Evolutionary conservation across 2,329 filamentous ascomycete species (phyloP).

Genomic region (Neonectria sp.): DNA sequence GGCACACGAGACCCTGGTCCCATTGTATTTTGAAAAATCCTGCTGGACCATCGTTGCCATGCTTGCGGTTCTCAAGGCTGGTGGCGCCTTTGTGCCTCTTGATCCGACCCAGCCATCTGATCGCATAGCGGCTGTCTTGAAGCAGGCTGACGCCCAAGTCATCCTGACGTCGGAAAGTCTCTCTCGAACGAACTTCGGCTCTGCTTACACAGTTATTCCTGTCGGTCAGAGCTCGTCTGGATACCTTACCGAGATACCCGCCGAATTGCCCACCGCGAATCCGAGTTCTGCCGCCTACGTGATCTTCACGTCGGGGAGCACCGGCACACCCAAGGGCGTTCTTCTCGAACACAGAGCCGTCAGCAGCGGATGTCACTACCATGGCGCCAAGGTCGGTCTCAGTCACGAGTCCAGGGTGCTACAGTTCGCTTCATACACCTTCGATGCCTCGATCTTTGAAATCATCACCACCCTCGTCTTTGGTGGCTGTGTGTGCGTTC

Average conservation of each 20-base stretch:
- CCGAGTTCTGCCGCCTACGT: conserved; percentile 17
- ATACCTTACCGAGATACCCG: neutral
- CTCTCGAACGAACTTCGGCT: neutral
- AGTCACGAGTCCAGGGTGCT: neutral
- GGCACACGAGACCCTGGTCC: neutral
- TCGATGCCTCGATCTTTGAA: conserved; percentile 17
- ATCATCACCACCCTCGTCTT: conserved; percentile 13
- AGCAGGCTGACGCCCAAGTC: too few relatives aligned
- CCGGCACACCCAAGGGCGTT: conserved; percentile 1
- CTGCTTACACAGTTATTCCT: neutral
- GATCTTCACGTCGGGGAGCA: conserved; percentile 17
- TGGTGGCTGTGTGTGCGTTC: conserved; percentile 16
- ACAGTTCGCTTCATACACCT: conserved; percentile 17
- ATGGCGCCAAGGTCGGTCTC: conserved; percentile 9
- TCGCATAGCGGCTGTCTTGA: neutral
- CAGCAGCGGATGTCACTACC: conserved; percentile 22
- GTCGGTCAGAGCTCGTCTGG: neutral
- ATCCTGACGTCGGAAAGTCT: too few relatives aligned
- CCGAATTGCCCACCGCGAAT: neutral
- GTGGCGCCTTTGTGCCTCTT: conserved; percentile 9
- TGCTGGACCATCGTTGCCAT: conserved; percentile 6
- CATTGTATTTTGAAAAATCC: conserved; percentile 9
- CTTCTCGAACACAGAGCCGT: conserved; percentile 2
- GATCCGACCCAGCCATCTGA: neutral
- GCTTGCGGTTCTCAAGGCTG: neutral